phyloP scores from a whole-genome alignment of 345 rosid species.

The Punica granatum region DNA sequence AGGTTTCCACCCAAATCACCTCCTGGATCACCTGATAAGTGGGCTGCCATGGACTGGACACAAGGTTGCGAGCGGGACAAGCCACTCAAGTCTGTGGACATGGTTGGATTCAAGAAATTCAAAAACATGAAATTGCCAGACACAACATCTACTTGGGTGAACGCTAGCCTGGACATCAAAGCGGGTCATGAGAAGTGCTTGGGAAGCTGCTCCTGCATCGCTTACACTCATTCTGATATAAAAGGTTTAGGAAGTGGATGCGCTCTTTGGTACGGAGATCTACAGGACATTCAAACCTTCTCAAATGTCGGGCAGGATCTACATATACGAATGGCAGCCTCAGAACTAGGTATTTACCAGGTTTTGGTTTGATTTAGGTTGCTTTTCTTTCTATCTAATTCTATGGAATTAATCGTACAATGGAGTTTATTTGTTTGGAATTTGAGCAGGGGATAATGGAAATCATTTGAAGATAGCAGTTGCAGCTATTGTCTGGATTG shows the following conservation, averaged over 20 bases:
- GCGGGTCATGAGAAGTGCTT: conserved; percentile 26
- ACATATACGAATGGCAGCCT: conserved; percentile 21
- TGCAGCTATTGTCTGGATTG: not conserved
- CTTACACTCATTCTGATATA: conserved; percentile 21
- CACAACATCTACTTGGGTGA: conserved; percentile 17
- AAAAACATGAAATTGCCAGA: conserved; percentile 21
- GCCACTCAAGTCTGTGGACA: conserved; percentile 16
- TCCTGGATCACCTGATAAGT: conserved; percentile 20
- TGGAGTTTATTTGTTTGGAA: not conserved
- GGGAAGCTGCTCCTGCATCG: conserved; percentile 31
- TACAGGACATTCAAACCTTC: conserved; percentile 21
- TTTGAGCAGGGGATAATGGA: not conserved
- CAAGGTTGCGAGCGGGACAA: conserved; percentile 22
- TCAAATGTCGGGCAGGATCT: conserved; percentile 23
- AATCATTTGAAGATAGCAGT: conserved; percentile 3
- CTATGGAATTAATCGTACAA: not conserved
- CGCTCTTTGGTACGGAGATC: conserved; percentile 28
- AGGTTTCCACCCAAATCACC: conserved; percentile 22
- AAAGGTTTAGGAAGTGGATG: conserved; percentile 30
- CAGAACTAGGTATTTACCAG: conserved; percentile 18
- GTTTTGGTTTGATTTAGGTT: not conserved
- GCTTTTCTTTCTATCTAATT: not conserved
- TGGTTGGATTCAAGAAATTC: conserved; percentile 16
- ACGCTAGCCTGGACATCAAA: conserved; percentile 20
- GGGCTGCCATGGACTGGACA: conserved; percentile 17